A percentile compares a stretch with the other conserved stretches of the same genome.
Evolutionary conservation across 2,329 filamentous ascomycete species (phyloP).

Genomic region (Pseudocercospora macadamiae): DNA sequence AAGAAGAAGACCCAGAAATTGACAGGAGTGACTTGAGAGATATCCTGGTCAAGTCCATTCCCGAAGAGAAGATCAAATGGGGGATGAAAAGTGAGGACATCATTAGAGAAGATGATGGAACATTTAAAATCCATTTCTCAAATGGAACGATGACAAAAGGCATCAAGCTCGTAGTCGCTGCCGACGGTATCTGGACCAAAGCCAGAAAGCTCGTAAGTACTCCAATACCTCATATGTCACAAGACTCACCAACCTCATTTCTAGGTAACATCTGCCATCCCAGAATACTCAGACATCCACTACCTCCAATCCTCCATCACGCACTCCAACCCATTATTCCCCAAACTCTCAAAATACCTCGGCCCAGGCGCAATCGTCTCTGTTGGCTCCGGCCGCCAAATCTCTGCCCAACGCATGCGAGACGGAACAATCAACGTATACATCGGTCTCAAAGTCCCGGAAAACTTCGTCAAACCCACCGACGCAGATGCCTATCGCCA

Average conservation of each 20-base stretch:
- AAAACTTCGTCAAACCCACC: background rate
- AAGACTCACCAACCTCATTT: background rate
- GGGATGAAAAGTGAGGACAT: constrained; percentile 31
- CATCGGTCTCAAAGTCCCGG: background rate
- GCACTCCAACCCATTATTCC: constrained; percentile 33
- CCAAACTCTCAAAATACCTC: background rate
- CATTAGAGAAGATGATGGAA: constrained; percentile 21
- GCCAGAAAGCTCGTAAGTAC: constrained; percentile 34
- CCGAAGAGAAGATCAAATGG: constrained; percentile 41
- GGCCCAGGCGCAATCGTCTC: background rate
- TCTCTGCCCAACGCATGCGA: background rate
- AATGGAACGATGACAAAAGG: constrained; percentile 39
- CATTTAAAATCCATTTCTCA: constrained; percentile 33
- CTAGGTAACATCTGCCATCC: constrained; percentile 40
- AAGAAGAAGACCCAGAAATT: constrained; percentile 44
- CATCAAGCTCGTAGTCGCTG: constrained; percentile 53
- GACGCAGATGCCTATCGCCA: background rate
- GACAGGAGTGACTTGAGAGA: constrained; percentile 43
- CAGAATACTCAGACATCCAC: constrained; percentile 40
- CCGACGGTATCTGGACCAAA: constrained; percentile 54
- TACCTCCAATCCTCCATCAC: constrained; percentile 36
- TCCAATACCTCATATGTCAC: background rate
- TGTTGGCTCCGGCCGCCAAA: background rate
- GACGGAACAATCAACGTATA: background rate
- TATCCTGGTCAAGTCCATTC: constrained; percentile 43